These are phyloP conservation scores for Neurospora sp. DNA, from an alignment of 495 filamentous ascomycete species.

Conservation along the genomic window DNA sequence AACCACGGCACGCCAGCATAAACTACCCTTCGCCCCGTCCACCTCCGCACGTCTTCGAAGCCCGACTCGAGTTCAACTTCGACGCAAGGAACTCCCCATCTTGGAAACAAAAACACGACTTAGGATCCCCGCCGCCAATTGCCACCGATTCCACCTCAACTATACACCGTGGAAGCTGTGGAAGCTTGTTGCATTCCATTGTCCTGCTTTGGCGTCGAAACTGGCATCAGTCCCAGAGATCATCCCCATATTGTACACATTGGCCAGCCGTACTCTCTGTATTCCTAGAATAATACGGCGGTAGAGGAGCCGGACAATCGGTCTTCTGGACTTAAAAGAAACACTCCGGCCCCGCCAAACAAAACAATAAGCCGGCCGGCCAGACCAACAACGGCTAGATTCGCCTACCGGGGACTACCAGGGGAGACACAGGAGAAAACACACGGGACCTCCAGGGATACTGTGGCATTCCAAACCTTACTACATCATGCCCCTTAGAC, in stretches of 20 bases:
- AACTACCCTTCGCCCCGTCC: background rate
- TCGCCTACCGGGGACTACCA: background rate
- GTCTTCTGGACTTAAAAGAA: background rate
- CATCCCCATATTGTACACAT: background rate
- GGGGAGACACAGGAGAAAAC: background rate
- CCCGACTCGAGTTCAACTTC: background rate
- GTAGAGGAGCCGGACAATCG: background rate
- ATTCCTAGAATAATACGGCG: background rate
- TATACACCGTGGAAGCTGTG: background rate
- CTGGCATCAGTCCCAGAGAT: background rate
- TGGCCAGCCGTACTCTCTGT: background rate
- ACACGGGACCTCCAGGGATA: background rate
- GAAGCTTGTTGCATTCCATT: background rate
- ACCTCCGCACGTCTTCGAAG: background rate
- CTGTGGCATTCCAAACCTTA: background rate
- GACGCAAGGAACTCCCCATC: background rate
- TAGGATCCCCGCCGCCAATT: background rate
- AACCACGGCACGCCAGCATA: background rate
- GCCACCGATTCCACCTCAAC: background rate
- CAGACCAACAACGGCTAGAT: background rate
- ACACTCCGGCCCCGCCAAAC: slow-evolving; percentile 2
- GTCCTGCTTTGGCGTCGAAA: background rate
- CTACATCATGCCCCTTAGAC: background rate
- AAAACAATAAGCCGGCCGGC: background rate
- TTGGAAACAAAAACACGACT: background rate